phyloP scores from a whole-genome alignment of 2,329 filamentous ascomycete species.

The Pseudogymnoascus sp. region DNA sequence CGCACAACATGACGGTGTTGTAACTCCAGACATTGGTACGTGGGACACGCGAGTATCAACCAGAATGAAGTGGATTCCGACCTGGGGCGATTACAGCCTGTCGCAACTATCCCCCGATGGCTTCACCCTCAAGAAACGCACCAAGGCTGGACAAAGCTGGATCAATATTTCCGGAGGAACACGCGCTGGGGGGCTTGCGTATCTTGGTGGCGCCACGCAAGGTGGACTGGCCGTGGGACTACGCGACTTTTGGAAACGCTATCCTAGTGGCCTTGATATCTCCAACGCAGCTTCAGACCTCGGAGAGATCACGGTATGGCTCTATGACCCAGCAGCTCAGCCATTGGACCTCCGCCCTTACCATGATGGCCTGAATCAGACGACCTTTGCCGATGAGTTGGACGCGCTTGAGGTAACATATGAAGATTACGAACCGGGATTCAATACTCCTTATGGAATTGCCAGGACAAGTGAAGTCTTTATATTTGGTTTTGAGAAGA shows the following conservation, averaged over 20 bases:
- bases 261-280: conserved; percentile 51
- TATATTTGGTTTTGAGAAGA: conserved; percentile 44
- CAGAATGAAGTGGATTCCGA: conserved; percentile 47
- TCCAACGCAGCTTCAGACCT: conserved; percentile 40
- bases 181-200: conserved; percentile 48
- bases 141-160: conserved; percentile 49
- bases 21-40: conserved; percentile 36
- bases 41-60: conserved; percentile 41
- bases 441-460: conserved; percentile 50
- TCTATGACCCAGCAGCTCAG: conserved; percentile 49
- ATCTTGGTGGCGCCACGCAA: conserved; percentile 47
- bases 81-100: conserved; percentile 51
- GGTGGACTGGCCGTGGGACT: conserved; percentile 54
- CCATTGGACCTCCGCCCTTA: conserved; percentile 51
- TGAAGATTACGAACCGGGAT: conserved; percentile 51
- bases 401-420: conserved; percentile 57
- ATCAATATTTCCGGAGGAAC: conserved; percentile 50
- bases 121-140: conserved; percentile 53
- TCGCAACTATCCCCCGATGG: conserved; percentile 52
- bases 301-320: conserved; percentile 50
- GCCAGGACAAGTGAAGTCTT: conserved; percentile 51
- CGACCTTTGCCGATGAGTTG: conserved; percentile 49
- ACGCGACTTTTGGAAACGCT: conserved; percentile 56
- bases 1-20: conserved; percentile 43
- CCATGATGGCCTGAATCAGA: conserved; percentile 49